A percentile compares a stretch with the other conserved stretches of the same genome.
phyloP scores from a whole-genome alignment of 805 yeast genomes.

The Teunomyces cretensis region DNA sequence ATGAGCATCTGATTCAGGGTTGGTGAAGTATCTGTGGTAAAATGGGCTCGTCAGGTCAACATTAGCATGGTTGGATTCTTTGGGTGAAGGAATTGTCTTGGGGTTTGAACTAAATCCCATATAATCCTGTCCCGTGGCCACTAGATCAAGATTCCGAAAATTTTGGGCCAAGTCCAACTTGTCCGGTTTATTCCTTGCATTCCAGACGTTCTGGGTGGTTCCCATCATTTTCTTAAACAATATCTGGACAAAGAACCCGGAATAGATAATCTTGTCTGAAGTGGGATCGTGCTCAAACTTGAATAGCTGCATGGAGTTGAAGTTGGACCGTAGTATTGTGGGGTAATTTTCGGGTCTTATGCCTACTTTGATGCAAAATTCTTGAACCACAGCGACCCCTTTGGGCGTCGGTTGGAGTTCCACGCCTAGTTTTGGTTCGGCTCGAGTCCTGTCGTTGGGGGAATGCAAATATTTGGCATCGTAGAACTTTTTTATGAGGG shows the following conservation, averaged over 20 bases:
- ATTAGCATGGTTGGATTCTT: not conserved
- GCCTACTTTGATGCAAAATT: conserved; percentile 60
- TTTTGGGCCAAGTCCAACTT: conserved; percentile 6
- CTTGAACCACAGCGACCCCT: conserved; percentile 70
- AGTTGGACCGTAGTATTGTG: conserved; percentile 49
- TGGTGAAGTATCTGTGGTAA: conserved; percentile 74
- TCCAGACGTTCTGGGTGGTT: conserved; percentile 66
- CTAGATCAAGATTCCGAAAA: not conserved
- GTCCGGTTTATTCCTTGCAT: conserved; percentile 54
- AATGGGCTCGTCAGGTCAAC: conserved; percentile 53
- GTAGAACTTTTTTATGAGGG: conserved; percentile 52
- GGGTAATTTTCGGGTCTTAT: conserved; percentile 41
- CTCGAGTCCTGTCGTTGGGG: conserved; percentile 71
- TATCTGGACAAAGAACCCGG: conserved; percentile 62
- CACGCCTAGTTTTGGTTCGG: conserved; percentile 40
- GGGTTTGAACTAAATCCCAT: not conserved
- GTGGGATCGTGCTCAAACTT: conserved; percentile 61
- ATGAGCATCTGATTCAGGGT: conserved; percentile 84
- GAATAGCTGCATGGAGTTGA: conserved; percentile 73
- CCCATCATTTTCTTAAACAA: conserved; percentile 69
- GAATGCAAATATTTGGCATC: conserved; percentile 66
- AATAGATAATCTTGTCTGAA: conserved; percentile 59
- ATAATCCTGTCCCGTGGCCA: not conserved
- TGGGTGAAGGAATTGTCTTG: not conserved
- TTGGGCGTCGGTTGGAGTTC: conserved; percentile 86